These are phyloP conservation scores for Aspergillus cavernicola DNA, from an alignment of 495 filamentous ascomycete genomes.

Conservation along the genomic window DNA sequence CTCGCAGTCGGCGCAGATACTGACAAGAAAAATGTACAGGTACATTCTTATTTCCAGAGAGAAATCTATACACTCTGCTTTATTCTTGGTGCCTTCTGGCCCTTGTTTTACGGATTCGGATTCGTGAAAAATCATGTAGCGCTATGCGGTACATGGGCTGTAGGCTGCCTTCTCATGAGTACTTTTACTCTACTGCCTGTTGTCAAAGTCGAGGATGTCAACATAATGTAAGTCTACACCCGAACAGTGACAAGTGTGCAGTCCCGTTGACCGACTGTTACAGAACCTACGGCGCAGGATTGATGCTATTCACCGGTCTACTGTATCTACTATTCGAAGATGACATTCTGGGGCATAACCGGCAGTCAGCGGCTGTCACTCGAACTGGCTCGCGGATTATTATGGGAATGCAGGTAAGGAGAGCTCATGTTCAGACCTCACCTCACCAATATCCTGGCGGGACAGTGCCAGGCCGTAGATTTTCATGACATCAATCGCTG, in stretches of 20 bases:
- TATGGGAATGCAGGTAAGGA: slow-evolving; percentile 51
- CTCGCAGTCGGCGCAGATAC: slow-evolving; percentile 4
- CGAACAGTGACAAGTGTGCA: slow-evolving; percentile 13
- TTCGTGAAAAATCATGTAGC: slow-evolving; percentile 64
- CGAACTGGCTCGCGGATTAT: slow-evolving; percentile 49
- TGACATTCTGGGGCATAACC: slow-evolving; percentile 45
- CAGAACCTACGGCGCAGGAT: slow-evolving; percentile 68
- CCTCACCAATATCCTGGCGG: not conserved
- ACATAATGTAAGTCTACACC: slow-evolving; percentile 58
- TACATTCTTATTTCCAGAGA: slow-evolving; percentile 84
- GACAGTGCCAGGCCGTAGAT: not conserved
- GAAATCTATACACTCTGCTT: slow-evolving; percentile 85
- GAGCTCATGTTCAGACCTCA: not conserved
- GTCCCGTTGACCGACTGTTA: slow-evolving; percentile 12
- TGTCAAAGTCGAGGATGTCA: slow-evolving; percentile 74
- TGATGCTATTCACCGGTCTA: slow-evolving; percentile 78
- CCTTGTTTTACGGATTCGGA: slow-evolving; percentile 62
- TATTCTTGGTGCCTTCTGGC: slow-evolving; percentile 72
- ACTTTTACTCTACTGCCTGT: slow-evolving; percentile 86
- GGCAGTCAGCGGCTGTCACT: slow-evolving; percentile 23
- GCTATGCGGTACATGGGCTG: slow-evolving; percentile 68
- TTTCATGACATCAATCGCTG: not conserved
- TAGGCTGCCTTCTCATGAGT: slow-evolving; percentile 79
- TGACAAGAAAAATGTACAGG: slow-evolving; percentile 34
- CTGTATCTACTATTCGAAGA: slow-evolving; percentile 82